Conservation (phyloP, 345 rosid genomes). For the Acer campestre region DNA sequence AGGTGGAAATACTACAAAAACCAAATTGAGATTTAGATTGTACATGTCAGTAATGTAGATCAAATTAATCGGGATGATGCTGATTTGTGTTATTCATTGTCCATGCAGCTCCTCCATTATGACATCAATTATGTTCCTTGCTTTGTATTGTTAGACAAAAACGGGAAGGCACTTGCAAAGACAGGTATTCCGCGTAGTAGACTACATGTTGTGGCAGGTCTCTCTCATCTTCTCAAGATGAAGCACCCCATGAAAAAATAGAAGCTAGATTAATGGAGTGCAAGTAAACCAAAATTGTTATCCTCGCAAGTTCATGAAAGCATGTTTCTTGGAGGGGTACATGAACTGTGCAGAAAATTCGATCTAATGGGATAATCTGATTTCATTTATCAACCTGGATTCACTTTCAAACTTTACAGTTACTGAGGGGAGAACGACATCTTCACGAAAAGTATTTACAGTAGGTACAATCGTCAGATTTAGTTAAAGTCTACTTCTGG, state of each 20-base stretch:
- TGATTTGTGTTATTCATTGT: slow-evolving; percentile 5
- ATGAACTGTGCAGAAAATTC: neutral
- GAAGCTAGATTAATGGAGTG: neutral
- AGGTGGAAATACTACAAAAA: neutral
- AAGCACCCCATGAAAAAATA: slow-evolving; percentile 41
- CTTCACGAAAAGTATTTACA: neutral
- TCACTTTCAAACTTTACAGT: neutral
- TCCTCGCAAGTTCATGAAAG: neutral
- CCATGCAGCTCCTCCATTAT: slow-evolving; percentile 82
- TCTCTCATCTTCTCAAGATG: slow-evolving; percentile 85
- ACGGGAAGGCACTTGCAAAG: slow-evolving; percentile 79
- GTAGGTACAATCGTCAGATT: neutral
- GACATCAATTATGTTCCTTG: slow-evolving; percentile 91
- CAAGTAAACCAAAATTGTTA: neutral
- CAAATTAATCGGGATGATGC: neutral
- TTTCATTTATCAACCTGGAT: neutral
- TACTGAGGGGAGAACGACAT: neutral
- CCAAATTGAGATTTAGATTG: neutral
- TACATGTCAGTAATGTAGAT: neutral
- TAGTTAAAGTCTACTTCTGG: neutral
- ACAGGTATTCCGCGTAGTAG: slow-evolving; percentile 88
- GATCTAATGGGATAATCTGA: neutral
- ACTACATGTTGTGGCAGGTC: slow-evolving; percentile 83
- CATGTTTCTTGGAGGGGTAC: neutral
- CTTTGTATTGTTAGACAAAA: slow-evolving; percentile 84